Conservation (phyloP, 768 basidiomycete genomes). For the Pleurotus tuoliensis region DNA sequence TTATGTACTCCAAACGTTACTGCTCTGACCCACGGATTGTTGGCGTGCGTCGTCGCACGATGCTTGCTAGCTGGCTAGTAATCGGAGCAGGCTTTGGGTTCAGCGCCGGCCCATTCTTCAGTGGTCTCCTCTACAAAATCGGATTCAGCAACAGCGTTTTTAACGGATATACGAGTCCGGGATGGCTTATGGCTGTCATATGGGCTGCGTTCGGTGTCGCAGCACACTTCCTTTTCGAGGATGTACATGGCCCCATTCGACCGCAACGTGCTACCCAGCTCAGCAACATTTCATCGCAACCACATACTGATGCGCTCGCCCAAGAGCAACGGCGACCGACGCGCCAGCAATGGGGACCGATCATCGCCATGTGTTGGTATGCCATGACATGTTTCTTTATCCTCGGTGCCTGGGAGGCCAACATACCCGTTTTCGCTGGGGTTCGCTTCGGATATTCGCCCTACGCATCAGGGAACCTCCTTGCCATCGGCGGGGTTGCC, state of each 20-base stretch:
- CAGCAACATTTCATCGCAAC: constrained; percentile 18
- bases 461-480: constrained; percentile 42
- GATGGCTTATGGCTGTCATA: constrained; percentile 57
- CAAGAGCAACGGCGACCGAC: constrained; percentile 13
- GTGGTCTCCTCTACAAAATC: constrained; percentile 58
- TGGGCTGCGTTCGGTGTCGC: constrained; percentile 51
- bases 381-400: constrained; percentile 61
- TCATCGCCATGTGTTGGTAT: constrained; percentile 52
- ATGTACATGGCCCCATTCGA: constrained; percentile 19
- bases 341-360: constrained; percentile 39
- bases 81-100: constrained; percentile 61
- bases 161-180: constrained; percentile 67
- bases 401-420: constrained; percentile 55
- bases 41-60: constrained; percentile 58
- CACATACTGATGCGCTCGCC: constrained; percentile 14
- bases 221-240: constrained; percentile 33
- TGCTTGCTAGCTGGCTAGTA: constrained; percentile 59
- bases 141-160: constrained; percentile 54
- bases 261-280: constrained; percentile 6
- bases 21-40: constrained; percentile 71
- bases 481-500: constrained; percentile 45
- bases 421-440: constrained; percentile 47
- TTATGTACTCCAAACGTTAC: constrained; percentile 68
- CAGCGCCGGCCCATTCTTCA: constrained; percentile 59
- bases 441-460: constrained; percentile 37